These are phyloP conservation scores for Ciborinia camelliae DNA, from an alignment of 2,329 filamentous ascomycete species.

Conservation along the genomic window DNA sequence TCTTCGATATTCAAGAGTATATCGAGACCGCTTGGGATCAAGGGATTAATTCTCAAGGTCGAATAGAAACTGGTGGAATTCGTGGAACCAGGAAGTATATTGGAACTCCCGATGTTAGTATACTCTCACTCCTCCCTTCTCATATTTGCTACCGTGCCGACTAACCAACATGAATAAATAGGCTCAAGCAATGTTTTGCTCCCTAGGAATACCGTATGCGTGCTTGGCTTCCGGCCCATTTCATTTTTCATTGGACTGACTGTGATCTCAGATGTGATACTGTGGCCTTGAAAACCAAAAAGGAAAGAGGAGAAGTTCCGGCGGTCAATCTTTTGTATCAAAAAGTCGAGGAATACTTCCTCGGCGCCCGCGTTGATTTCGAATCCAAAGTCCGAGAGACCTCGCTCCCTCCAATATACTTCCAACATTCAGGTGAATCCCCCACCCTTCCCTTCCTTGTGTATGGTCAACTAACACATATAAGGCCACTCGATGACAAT, in stretches of 20 bases:
- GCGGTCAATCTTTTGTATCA: conserved; percentile 52
- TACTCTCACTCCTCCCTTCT: not conserved
- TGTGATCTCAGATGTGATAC: conserved; percentile 55
- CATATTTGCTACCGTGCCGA: not conserved
- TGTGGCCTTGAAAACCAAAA: conserved; percentile 53
- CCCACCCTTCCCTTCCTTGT: not conserved
- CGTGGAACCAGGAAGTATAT: conserved; percentile 91
- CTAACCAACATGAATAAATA: conserved; percentile 37
- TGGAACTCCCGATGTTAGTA: conserved; percentile 76
- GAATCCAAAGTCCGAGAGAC: conserved; percentile 67
- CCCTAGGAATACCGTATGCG: conserved; percentile 63
- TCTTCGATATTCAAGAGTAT: conserved; percentile 78
- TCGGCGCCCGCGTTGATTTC: conserved; percentile 48
- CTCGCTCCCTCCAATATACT: conserved; percentile 76
- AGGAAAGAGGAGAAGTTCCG: conserved; percentile 30
- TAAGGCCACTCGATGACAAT: conserved; percentile 85
- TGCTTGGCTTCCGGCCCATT: not conserved
- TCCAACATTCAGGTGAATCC: conserved; percentile 70
- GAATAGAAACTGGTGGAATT: conserved; percentile 82
- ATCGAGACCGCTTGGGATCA: conserved; percentile 88
- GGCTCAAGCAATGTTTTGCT: conserved; percentile 75
- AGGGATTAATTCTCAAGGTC: conserved; percentile 72
- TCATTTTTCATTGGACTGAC: conserved; percentile 14
- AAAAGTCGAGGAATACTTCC: conserved; percentile 73
- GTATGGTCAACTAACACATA: conserved; percentile 11